Base-by-base conservation (phyloP, 305 asterid species). In the Fraxinus latifolia region DNA sequence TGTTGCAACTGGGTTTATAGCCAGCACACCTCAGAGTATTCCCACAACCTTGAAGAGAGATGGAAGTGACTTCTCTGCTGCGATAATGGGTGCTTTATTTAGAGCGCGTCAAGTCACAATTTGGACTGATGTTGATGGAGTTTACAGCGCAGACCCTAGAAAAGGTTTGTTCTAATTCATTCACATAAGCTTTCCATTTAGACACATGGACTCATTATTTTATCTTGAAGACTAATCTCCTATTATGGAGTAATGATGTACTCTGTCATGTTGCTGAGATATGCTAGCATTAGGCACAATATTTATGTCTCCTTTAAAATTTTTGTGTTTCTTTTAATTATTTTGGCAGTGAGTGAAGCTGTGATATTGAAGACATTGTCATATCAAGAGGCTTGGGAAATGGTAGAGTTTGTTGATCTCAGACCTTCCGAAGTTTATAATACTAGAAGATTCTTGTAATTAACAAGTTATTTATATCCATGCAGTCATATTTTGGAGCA, bases 301-400 rank as follows among this genome's bases (percentile, higher is more conserved):
- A 44, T 77, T 79, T 58, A 23, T 19, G 19, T 33, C 14, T 33
- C 77, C 25, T 14, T 76, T 50, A 70, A 80, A 37, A 68, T 68
- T 58, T 50, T 81, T 11, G 5, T 80, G 29, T 65, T 60, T 60
- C 68, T 27, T 58, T 77, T 44, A 77, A 36, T 74, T 79, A 65
- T 65, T 29, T 79, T 84, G 86, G 84, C 93, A 96, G 99, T 96
- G 80, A 93, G 97, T 37, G 99, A 96, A 89, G 99, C 99, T 67
- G 99, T 96, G 84, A 92, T 96, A 87, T 87, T 96, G 91, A 87
- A 91, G 91, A 90, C 84, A 65, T 88, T 96, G 82, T 94, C 99
- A 32, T 96, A 96, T 87, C 99, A 96, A 92, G 99, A 96, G 90
- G 99, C 99, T 31, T 96, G 99, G 99, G 99, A 96, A 91, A 96